Evolutionary conservation across 257 asterid genomes (phyloP).

Genomic region (Forsythia suspensa): DNA sequence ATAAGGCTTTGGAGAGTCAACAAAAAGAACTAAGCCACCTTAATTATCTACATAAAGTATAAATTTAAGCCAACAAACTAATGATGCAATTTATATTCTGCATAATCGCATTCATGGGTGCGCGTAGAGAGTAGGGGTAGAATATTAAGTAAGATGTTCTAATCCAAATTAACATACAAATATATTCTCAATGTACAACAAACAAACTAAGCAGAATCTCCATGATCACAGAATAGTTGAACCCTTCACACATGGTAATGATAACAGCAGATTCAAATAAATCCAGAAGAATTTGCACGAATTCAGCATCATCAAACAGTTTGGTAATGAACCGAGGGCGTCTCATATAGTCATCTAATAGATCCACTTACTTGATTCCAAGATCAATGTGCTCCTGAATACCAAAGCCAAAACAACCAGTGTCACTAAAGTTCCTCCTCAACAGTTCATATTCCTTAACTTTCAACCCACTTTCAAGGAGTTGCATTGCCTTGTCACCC

Average conservation of each 20-base stretch:
- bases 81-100: not conserved
- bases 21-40: too few relatives aligned
- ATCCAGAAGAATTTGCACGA: not conserved
- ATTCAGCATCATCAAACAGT: not conserved
- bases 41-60: not conserved
- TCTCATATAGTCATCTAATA: too few relatives aligned
- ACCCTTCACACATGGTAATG: not conserved
- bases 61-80: not conserved
- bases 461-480: conserved; percentile 21
- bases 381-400: conserved; percentile 28
- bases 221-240: not conserved
- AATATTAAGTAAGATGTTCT: not conserved
- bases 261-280: not conserved
- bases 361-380: conserved; percentile 23
- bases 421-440: conserved; percentile 26
- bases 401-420: conserved; percentile 26
- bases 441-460: conserved; percentile 22
- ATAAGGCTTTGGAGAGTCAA: too few relatives aligned
- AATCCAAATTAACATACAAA: not conserved
- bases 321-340: not conserved
- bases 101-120: not conserved
- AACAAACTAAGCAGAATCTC: not conserved
- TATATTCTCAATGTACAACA: not conserved
- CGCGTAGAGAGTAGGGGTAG: too few relatives aligned
- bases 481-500: conserved; percentile 31